These are phyloP conservation scores for Pseudogymnoascus sp. DNA, from an alignment of 2,329 filamentous ascomycete species.

Conservation along the genomic window DNA sequence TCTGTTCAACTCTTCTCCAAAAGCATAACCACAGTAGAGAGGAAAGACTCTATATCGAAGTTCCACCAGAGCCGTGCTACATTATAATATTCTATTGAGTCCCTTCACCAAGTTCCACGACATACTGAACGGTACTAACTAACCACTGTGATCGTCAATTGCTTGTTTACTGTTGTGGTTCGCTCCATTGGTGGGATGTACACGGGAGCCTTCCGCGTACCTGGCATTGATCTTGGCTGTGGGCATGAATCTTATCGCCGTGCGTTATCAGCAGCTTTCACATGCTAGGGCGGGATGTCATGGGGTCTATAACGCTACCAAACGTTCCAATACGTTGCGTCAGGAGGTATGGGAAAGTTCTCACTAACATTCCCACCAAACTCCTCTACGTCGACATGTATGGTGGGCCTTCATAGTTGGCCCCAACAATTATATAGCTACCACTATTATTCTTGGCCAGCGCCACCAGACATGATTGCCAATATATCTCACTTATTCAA, in stretches of 20 bases:
- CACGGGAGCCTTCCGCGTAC: not conserved
- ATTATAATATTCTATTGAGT: not conserved
- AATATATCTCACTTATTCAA: not conserved
- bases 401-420: slow-evolving; percentile 6
- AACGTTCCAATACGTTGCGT: slow-evolving; percentile 2
- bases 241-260: not conserved
- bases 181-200: not conserved
- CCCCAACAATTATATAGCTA: slow-evolving; percentile 5
- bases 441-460: slow-evolving; percentile 3
- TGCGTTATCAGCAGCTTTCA: slow-evolving; percentile 9
- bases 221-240: slow-evolving; percentile 3
- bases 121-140: not conserved
- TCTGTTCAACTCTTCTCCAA: not conserved
- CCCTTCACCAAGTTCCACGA: not conserved
- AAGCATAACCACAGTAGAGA: not conserved
- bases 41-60: not conserved
- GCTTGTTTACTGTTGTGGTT: not conserved
- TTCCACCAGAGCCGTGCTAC: not conserved
- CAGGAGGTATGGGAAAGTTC: slow-evolving; percentile 8
- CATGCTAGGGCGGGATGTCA: not conserved
- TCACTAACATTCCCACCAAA: slow-evolving; percentile 3
- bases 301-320: not conserved
- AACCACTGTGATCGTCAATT: not conserved
- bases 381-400: not conserved
- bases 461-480: not conserved